phyloP scores from a whole-genome alignment of 768 basidiomycete genomes.

The Boletus eberwhitei region DNA sequence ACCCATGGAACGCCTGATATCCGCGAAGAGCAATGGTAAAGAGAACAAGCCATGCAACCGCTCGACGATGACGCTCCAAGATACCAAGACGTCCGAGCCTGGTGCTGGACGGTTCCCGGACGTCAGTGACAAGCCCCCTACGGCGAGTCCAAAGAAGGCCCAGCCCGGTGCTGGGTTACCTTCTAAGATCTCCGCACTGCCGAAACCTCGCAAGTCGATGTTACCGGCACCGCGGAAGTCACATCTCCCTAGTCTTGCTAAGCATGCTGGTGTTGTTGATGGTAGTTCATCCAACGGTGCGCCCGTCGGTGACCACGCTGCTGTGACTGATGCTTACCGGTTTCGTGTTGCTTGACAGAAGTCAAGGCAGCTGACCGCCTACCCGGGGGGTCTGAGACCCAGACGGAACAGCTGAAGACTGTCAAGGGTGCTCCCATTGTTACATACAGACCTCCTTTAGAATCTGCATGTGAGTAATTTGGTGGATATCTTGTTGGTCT shows the following conservation, averaged over 20 bases:
- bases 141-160: neutral
- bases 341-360: neutral
- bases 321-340: neutral
- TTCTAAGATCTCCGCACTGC: constrained; percentile 2
- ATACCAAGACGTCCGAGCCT: neutral
- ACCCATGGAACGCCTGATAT: constrained; percentile 2
- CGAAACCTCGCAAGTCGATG: constrained; percentile 10
- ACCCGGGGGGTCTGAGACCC: constrained; percentile 17
- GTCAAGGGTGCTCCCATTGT: neutral
- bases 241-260: neutral
- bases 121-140: neutral
- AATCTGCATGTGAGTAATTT: constrained; percentile 7
- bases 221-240: constrained; percentile 9
- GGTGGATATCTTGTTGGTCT: neutral
- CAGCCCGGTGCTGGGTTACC: neutral
- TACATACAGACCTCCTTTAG: neutral
- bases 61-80: constrained; percentile 1
- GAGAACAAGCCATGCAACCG: constrained; percentile 12
- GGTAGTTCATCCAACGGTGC: constrained; percentile 3
- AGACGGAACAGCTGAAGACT: constrained; percentile 2
- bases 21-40: constrained; percentile 7
- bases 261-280: neutral
- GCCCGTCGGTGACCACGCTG: neutral
- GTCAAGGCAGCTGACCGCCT: constrained; percentile 7
- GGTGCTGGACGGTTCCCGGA: neutral